Evolutionary conservation across 106 monocot genomes (phyloP), one percentile per base, ranked within the genome.

Genomic region (Dioscorea zingiberensis): DNA sequence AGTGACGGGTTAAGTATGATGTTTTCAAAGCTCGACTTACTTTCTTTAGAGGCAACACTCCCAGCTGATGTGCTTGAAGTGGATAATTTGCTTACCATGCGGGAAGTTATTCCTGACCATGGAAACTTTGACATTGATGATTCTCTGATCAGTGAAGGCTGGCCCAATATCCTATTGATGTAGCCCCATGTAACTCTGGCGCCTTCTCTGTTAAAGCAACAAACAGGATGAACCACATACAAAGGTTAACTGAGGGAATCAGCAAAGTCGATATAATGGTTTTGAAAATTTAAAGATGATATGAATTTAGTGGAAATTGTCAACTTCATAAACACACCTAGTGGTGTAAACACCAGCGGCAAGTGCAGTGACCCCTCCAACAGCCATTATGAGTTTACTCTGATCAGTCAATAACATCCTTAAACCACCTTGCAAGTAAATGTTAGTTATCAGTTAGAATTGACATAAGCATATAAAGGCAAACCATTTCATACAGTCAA

Each of bases 301-400:
- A 38, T 38, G 38, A 38, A 38, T 38, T 30, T 30, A 30, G 38
- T 10, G 4, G 38, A 38, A 38, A 38, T 38, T n/a, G n/a, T n/a
- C n/a, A n/a, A n/a, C n/a, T n/a, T n/a, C n/a, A n/a, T n/a, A n/a
- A n/a, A n/a, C n/a, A n/a, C 67, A 95, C 94, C 94, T 88, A 32
- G 95, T 95, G 19, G 88, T 91, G 65, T 95, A 95, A 62, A 95
- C 81, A 46, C 95, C 95, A 65, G 91, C 95, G 61, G 95, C 95
- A 45, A 95, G 81, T 17, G 91, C 95, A 70, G 95, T 95, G 64
- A 85, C 83, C 64, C 91, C 95, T 47, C 91, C 91, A 78, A 95
- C 83, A 57, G 83, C 87, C 91, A 91, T 91, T 13, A 84, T 30
- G 67, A 95, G 64, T 75, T 78, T 95, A 73, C 78, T 82, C 60